Evolutionary conservation across 306 rosid genomes (phyloP), one percentile per base, ranked within the genome.

Genomic region (Pyrus bretschneideri): DNA sequence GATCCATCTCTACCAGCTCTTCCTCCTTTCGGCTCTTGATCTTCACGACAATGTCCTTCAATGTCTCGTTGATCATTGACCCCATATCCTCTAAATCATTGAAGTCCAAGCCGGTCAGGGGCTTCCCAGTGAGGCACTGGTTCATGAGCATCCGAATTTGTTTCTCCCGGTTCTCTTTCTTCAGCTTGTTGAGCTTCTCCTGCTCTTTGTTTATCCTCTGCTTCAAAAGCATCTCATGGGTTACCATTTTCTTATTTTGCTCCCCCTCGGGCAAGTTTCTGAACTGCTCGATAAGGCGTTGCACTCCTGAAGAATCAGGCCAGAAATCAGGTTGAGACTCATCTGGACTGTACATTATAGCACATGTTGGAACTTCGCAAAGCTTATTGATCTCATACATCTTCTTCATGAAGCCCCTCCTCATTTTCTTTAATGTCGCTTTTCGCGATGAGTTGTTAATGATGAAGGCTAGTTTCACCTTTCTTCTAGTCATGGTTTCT

Each of bases 371-470:
- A 55, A 91, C 76, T 15, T 81, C 95, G 30, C 95, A 89, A 0
- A 89, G 88, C 9, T 86, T 85, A 21, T 75, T 81, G 3, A 93
- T 82, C 54, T 89, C 98, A 5, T 57, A 69, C 38, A 86, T 76
- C 80, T 85, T 91, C 76, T 91, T 93, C 40, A 87, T 10, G 4
- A 93, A 66, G 17, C 93, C 91, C 69, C 68, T 86, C 86, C 83
- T 89, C 80, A 89, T 84, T 85, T 89, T 89, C 87, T 83, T 86
- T 66, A 62, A 91, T 0, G 90, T 87, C 5, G 88, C 82, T 73
- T 89, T 93, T 51, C 94, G 81, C 40, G 89, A 82, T 1, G 85
- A 45, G 29, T 77, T 87, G 19, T 81, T 82, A 0, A 75, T 4
- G 55, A 87, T 79, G 69, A 71, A 91, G 2, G 84, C 79, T 4